Evolutionary conservation across 805 yeast species (phyloP).

Genomic region (Candida sphagnicola): DNA sequence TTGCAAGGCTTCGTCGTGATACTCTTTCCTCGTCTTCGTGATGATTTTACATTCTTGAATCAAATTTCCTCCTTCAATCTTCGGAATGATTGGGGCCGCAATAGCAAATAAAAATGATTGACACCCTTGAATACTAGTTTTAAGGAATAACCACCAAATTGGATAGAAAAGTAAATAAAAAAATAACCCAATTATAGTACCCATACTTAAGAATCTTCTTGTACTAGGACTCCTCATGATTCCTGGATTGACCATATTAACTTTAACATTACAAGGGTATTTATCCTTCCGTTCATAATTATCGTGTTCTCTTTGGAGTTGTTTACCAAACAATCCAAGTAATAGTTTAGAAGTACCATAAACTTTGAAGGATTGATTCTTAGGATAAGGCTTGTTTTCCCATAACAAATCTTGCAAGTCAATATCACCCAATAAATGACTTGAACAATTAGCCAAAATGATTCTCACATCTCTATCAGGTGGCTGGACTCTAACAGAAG

Average conservation of each 20-base stretch:
- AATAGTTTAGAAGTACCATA: slow-evolving; percentile 82
- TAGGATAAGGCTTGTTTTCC: slow-evolving; percentile 56
- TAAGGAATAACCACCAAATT: slow-evolving; percentile 74
- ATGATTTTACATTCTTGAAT: slow-evolving; percentile 67
- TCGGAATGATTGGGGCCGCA: slow-evolving; percentile 66
- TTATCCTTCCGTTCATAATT: slow-evolving; percentile 64
- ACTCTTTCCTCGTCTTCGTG: slow-evolving; percentile 58
- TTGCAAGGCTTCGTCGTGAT: slow-evolving; percentile 59
- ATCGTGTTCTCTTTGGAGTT: slow-evolving; percentile 65
- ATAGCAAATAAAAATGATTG: slow-evolving; percentile 71
- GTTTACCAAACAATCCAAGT: slow-evolving; percentile 70
- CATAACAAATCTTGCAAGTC: slow-evolving; percentile 64
- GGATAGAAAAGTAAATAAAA: slow-evolving; percentile 70
- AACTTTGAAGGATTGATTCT: slow-evolving; percentile 63
- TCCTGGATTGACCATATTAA: slow-evolving; percentile 87
- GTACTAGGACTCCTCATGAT: slow-evolving; percentile 84
- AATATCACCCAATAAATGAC: slow-evolving; percentile 70
- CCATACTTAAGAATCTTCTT: slow-evolving; percentile 72
- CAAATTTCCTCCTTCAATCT: slow-evolving; percentile 61
- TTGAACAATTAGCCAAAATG: slow-evolving; percentile 70
- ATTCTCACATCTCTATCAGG: slow-evolving; percentile 92
- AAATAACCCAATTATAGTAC: slow-evolving; percentile 60
- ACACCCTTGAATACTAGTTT: slow-evolving; percentile 73
- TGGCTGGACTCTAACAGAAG: slow-evolving; percentile 83
- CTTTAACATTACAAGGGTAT: slow-evolving; percentile 63